Conservation (phyloP, 2,329 filamentous ascomycete species). For the Raffaelea deltoideospora region DNA sequence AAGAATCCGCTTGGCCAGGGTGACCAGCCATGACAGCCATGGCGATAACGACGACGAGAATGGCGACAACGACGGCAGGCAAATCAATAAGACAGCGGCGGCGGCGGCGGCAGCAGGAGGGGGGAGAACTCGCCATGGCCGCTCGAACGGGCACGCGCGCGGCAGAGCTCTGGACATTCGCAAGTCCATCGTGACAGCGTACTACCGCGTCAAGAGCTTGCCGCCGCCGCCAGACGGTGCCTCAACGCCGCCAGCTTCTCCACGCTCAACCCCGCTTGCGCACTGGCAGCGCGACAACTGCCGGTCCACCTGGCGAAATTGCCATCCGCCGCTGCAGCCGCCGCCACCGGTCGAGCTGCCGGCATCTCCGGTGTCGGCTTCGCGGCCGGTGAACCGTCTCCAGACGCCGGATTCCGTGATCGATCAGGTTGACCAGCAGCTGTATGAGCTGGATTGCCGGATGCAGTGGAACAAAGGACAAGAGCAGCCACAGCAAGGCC, state of each 20-base stretch:
- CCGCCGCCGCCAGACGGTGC: neutral
- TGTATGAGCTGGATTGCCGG: neutral
- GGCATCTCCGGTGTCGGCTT: conserved; percentile 4
- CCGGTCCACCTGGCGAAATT: neutral
- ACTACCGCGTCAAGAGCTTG: conserved; percentile 1
- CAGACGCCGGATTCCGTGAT: too few relatives aligned
- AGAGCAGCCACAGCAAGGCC: too few relatives aligned
- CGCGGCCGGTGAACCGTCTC: neutral
- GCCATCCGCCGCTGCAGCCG: neutral
- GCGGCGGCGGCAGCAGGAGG: too few relatives aligned
- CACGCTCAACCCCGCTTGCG: neutral
- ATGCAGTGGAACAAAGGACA: too few relatives aligned
- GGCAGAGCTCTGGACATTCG: neutral
- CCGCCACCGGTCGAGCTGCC: conserved; percentile 6
- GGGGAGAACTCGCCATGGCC: too few relatives aligned
- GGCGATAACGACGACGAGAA: too few relatives aligned
- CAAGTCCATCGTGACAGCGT: neutral
- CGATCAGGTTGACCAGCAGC: neutral
- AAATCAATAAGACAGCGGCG: too few relatives aligned
- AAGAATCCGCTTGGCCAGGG: too few relatives aligned
- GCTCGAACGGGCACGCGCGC: too few relatives aligned
- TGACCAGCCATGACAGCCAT: too few relatives aligned
- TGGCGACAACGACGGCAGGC: too few relatives aligned
- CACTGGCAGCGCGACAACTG: neutral
- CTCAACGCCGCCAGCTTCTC: neutral